Base-by-base conservation (phyloP, 345 rosid genomes). In the Citrus sp. region DNA sequence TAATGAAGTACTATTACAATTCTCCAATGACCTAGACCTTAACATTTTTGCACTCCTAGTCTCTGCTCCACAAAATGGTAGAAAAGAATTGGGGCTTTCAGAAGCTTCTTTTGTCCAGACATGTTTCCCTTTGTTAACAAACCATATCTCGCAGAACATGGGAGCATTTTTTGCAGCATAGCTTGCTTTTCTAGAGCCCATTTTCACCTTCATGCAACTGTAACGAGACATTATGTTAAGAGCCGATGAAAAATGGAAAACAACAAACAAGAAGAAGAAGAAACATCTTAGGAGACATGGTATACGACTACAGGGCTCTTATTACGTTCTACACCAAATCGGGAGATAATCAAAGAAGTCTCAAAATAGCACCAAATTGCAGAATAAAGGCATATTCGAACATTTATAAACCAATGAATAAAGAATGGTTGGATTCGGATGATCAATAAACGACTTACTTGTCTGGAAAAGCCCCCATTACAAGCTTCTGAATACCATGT, bases 41-140 rank as follows among this genome's bases (percentile, higher is more conserved):
- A 58, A 58, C 40, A 27, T 68, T 69, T 71, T 74, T 28, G 76
- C 40, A 64, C 63, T 76, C 67, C 56, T 46, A 65, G 62, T 60
- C 6, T 54, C 81, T 46, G 60, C 61, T 75, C 51, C 80, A 58
- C 51, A 71, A 56, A 13, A 70, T 54, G 77, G 27, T 61, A 66
- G 73, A 22, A 77, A 68, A 70, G 73, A 67, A 55, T 56, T 56
- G 18, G 73, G 76, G 59, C 40, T 80, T 76, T 84, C 91, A 42
- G 79, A 75, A 78, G 93, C 88, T 83, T 87, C 89, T 82, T 89
- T 84, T 10, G 87, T 91, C 93, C 97, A 84, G 0, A 85, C 42
- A 77, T 69, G 87, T 58, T 85, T 87, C 62, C 94, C 93, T 85
- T 88, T 92, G 82, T 86, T 82, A 68, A 92, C 83, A 81, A 90